Conservation (phyloP, 345 rosid genomes). For the Populus euphratica region DNA sequence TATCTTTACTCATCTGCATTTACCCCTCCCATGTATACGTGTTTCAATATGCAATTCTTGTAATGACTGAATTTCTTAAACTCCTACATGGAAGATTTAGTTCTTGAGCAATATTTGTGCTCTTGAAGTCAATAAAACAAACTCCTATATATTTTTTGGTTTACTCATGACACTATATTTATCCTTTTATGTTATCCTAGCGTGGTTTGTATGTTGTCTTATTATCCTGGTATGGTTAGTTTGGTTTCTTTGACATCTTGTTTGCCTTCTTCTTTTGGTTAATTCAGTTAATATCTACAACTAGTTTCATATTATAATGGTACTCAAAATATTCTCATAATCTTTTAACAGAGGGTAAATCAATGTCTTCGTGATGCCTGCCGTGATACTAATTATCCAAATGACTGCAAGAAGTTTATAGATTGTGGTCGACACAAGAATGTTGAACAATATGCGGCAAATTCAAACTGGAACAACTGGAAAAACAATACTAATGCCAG, state of each 20-base stretch:
- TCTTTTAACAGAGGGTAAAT: slow-evolving; percentile 69
- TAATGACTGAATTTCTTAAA: neutral
- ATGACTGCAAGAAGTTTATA: slow-evolving; percentile 36
- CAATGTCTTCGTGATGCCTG: slow-evolving; percentile 79
- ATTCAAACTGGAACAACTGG: slow-evolving; percentile 24
- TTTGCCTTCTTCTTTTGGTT: neutral
- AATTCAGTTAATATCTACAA: neutral
- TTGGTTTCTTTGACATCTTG: neutral
- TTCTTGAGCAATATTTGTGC: neutral
- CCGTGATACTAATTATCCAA: neutral
- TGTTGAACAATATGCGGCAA: rapidly evolving
- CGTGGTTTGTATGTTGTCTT: neutral
- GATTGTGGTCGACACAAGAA: slow-evolving; percentile 53
- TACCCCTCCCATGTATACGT: neutral
- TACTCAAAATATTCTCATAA: neutral
- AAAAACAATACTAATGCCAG: slow-evolving; percentile 22
- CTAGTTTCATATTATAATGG: neutral
- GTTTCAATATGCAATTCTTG: neutral
- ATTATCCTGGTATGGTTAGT: neutral
- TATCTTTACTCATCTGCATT: neutral
- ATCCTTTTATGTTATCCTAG: neutral
- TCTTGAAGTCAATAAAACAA: neutral
- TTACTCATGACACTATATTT: neutral
- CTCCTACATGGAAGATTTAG: neutral
- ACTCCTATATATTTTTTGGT: neutral